Conservation (phyloP, 1,284 basidiomycete species). For the Apiotrichum porosum region DNA sequence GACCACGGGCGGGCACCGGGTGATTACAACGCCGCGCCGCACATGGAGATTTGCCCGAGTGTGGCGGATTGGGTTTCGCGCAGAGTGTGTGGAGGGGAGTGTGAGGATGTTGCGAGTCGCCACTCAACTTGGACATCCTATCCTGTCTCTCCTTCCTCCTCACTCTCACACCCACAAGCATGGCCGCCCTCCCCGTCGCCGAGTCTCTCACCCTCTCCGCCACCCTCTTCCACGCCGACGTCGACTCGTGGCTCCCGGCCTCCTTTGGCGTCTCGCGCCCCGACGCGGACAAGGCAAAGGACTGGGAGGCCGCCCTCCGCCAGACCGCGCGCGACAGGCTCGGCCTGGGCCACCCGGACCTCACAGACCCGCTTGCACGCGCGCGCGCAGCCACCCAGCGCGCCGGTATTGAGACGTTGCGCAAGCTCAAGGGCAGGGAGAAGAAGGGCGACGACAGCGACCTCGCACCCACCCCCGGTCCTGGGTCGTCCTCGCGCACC, state of each 20-base stretch:
- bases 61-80: no score
- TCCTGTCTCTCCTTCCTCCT: no score
- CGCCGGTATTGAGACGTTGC: constrained; percentile 11
- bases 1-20: no score
- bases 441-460: constrained; percentile 10
- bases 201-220: constrained; percentile 37
- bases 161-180: no score
- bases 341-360: constrained; percentile 37
- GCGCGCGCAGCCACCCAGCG: constrained; percentile 1
- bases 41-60: no score
- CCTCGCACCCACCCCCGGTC: background rate
- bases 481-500: background rate
- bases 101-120: no score
- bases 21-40: no score
- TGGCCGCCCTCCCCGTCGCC: no score
- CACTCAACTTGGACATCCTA: no score
- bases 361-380: constrained; percentile 12
- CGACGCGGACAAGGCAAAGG: constrained; percentile 4
- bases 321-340: constrained; percentile 19
- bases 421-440: background rate
- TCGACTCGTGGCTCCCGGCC: constrained; percentile 39
- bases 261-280: constrained; percentile 24
- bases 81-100: no score
- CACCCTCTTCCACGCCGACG: constrained; percentile 33
- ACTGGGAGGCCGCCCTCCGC: constrained; percentile 14